Base-by-base conservation (phyloP, 2,329 filamentous ascomycete species). In the Xylariaceae sp. region DNA sequence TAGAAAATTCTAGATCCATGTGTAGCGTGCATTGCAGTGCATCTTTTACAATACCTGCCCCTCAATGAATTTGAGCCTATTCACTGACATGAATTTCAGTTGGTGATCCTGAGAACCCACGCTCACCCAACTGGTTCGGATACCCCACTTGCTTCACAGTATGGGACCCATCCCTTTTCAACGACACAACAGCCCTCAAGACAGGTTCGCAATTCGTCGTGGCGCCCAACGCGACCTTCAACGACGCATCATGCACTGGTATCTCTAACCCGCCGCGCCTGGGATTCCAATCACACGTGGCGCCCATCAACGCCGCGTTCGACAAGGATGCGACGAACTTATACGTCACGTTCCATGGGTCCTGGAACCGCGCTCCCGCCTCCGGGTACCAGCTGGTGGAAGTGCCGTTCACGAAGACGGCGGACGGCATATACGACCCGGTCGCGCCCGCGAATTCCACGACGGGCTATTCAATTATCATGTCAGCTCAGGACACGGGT, bases 261-360 rank as follows among this genome's bases (percentile, higher is more conserved):
- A 54, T 59, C 53, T 60, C 65, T 4, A 57, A 42, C 41, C 62
- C 69, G 34, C 73, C 83, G 68, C 39, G 77, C 1, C 70, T 87
- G 30, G 76, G 76, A 42, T 71, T 71, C 62, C 73, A 77, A 40
- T 78, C 83, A 1, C 84, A 88, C 64, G 82, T 76, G 71, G 83
- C 84, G 0, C 56, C 56, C 30, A 58, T 58, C n/a, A 47, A 49
- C 34, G 55, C 42, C 50, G 50, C 50, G 60, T 87, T 87, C 72
- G 80, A 76, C 43, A 77, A 76, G 26, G 72, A 73, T 44, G 79
- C 74, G 27, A 76, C 80, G 56, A 76, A 73, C n/a, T 77, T 80
- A 19, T 87, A 79, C 73, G 74, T 87, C 47, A 75, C 80, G 0
- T 84, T 86, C 69, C 83, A 85, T 66, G 83, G 83, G 12, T 80